phyloP scores from a whole-genome alignment of 2,329 filamentous ascomycete genomes.

The Paraphaeosphaeria sporulosa region DNA sequence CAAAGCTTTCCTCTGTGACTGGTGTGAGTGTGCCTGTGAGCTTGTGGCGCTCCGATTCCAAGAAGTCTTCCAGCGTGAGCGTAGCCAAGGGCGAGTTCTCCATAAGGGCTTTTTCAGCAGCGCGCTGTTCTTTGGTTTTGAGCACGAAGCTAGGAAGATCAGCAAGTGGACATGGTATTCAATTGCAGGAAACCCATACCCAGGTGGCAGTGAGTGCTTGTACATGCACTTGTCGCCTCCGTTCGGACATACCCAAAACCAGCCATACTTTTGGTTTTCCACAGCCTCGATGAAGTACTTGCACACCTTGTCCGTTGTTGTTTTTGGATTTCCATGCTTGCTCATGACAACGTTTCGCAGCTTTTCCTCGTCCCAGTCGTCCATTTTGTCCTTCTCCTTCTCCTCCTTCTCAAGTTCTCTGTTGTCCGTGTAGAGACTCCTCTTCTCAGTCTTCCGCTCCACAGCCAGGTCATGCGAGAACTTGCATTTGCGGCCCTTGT shows the following conservation, averaged over 20 bases:
- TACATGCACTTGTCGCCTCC: conserved; percentile 99
- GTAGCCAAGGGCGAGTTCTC: conserved; percentile 96
- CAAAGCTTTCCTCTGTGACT: conserved; percentile 90
- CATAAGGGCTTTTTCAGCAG: conserved; percentile 92
- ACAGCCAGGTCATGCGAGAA: conserved; percentile 91
- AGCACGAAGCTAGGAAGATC: conserved; percentile 76
- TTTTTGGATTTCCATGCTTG: conserved; percentile 97
- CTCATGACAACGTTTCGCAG: conserved; percentile 87
- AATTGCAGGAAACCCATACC: conserved; percentile 66
- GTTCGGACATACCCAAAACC: conserved; percentile 99
- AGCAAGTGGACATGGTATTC: conserved; percentile 11
- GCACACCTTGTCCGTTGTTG: conserved; percentile 97
- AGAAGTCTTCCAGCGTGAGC: conserved; percentile 93
- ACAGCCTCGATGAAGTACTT: conserved; percentile 98
- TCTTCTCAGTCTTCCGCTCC: conserved; percentile 93
- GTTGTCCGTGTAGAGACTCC: conserved; percentile 85
- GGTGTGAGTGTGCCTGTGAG: conserved; percentile 90
- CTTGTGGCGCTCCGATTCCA: conserved; percentile 96
- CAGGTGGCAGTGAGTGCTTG: conserved; percentile 90
- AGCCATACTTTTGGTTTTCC: conserved; percentile 98
- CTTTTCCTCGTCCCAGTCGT: conserved; percentile 98
- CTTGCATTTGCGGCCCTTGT: conserved; percentile 94
- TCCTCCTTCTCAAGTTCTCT: conserved; percentile 74
- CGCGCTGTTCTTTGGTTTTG: conserved; percentile 96
- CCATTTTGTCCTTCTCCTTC: conserved; percentile 91